Conservation (phyloP, 257 asterid genomes). For the Catharanthus roseus region DNA sequence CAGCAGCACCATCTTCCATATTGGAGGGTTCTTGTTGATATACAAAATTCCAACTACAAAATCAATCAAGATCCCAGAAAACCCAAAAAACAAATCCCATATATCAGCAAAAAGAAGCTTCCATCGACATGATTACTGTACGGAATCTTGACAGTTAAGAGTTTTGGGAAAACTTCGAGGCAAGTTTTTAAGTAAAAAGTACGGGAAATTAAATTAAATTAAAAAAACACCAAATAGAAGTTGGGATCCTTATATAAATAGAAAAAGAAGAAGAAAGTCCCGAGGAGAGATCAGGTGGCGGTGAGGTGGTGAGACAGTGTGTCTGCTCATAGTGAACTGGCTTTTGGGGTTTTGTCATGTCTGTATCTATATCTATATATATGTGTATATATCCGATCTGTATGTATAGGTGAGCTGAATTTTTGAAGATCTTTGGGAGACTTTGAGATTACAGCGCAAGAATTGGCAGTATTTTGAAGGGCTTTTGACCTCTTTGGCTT, state of each 20-base stretch:
- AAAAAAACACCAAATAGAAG: background rate
- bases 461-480: too few relatives aligned
- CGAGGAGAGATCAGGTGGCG: constrained; percentile 15
- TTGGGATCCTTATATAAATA: background rate
- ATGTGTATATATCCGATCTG: background rate
- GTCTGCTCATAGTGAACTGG: constrained; percentile 15
- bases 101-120: constrained; percentile 4
- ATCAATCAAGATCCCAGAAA: constrained; percentile 29
- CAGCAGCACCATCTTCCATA: constrained; percentile 64
- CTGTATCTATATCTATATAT: background rate
- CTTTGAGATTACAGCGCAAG: constrained; percentile 1
- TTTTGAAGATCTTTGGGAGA: background rate
- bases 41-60: background rate
- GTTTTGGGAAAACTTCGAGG: constrained; percentile 15
- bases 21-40: background rate
- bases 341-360: constrained; percentile 9
- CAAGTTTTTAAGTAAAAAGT: constrained; percentile 8
- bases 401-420: background rate
- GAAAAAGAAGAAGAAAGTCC: background rate
- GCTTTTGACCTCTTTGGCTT: too few relatives aligned
- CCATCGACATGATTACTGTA: background rate
- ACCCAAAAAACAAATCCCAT: background rate
- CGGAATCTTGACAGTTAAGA: constrained; percentile 20
- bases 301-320: background rate
- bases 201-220: too few relatives aligned